phyloP scores from a whole-genome alignment of 164 flowering plant genomes.

The Vitis rotundifolia region DNA sequence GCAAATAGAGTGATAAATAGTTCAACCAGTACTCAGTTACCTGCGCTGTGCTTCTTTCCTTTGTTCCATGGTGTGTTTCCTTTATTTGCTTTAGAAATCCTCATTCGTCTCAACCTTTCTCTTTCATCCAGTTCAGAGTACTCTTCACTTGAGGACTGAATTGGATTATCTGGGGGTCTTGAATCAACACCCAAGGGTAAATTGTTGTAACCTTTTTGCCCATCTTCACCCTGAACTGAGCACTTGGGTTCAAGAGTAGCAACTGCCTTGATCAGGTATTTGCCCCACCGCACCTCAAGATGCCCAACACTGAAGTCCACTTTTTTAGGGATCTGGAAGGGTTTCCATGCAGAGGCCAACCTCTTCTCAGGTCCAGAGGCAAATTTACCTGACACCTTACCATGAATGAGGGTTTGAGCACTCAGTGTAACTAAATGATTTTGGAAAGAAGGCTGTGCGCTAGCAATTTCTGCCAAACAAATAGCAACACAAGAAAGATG shows the following conservation, averaged over 20 bases:
- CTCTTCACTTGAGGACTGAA: constrained; percentile 31
- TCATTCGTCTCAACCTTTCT: constrained; percentile 73
- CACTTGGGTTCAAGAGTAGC: constrained; percentile 57
- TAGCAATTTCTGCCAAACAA: constrained; percentile 53
- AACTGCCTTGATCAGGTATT: constrained; percentile 51
- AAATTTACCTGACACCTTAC: constrained; percentile 20
- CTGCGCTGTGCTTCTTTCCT: constrained; percentile 93
- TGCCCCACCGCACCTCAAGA: constrained; percentile 13
- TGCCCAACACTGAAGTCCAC: constrained; percentile 18
- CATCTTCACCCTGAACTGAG: constrained; percentile 29
- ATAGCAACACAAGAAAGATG: neutral
- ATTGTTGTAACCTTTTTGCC: constrained; percentile 6
- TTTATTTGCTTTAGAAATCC: constrained; percentile 91
- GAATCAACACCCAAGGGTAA: constrained; percentile 22
- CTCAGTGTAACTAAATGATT: constrained; percentile 27
- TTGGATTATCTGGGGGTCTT: constrained; percentile 9
- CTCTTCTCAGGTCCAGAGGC: constrained; percentile 32
- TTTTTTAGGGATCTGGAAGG: constrained; percentile 28
- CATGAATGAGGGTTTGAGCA: constrained; percentile 22
- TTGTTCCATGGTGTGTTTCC: constrained; percentile 96
- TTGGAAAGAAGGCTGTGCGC: constrained; percentile 51
- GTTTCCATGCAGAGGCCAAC: constrained; percentile 32
- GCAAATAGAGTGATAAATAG: neutral
- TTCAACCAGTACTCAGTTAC: constrained; percentile 27
- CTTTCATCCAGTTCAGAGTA: constrained; percentile 45